Evolutionary conservation across 768 basidiomycete genomes (phyloP).

Genomic region (Tylopilus rubrobrunneus): DNA sequence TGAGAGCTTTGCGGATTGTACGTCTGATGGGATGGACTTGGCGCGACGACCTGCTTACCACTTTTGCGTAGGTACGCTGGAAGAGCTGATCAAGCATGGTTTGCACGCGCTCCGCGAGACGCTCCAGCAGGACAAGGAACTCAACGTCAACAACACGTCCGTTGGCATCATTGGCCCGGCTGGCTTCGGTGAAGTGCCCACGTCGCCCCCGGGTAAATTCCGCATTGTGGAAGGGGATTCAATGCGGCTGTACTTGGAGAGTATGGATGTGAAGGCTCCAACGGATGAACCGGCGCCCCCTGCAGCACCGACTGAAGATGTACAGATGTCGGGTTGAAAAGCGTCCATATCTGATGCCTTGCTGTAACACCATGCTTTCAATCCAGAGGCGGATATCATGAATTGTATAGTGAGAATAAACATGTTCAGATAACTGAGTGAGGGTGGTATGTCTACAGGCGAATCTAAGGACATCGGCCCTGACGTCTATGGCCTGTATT

Average conservation of each 20-base stretch:
- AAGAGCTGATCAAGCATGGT: constrained; percentile 89
- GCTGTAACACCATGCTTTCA: constrained; percentile 7
- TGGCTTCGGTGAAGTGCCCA: constrained; percentile 52
- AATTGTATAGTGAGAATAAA: neutral
- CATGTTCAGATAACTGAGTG: constrained; percentile 22
- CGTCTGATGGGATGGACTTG: constrained; percentile 24
- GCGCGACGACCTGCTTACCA: neutral
- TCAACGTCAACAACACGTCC: constrained; percentile 90
- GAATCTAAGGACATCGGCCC: constrained; percentile 8
- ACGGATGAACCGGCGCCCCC: constrained; percentile 38
- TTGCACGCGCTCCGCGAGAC: constrained; percentile 94
- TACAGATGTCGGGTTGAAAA: constrained; percentile 75
- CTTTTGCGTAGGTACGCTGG: constrained; percentile 53
- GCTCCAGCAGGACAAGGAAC: constrained; percentile 96
- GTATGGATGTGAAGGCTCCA: constrained; percentile 70
- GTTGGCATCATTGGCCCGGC: constrained; percentile 86
- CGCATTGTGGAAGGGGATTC: constrained; percentile 83
- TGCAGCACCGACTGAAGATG: constrained; percentile 55
- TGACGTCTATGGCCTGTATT: neutral
- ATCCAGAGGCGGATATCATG: constrained; percentile 1
- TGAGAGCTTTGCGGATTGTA: constrained; percentile 82
- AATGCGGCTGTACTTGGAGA: constrained; percentile 70
- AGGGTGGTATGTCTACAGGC: constrained; percentile 15
- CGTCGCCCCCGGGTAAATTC: constrained; percentile 60
- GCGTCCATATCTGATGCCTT: constrained; percentile 14